phyloP scores from a whole-genome alignment of 1,284 basidiomycete species.

The Trichosporon inkin region DNA sequence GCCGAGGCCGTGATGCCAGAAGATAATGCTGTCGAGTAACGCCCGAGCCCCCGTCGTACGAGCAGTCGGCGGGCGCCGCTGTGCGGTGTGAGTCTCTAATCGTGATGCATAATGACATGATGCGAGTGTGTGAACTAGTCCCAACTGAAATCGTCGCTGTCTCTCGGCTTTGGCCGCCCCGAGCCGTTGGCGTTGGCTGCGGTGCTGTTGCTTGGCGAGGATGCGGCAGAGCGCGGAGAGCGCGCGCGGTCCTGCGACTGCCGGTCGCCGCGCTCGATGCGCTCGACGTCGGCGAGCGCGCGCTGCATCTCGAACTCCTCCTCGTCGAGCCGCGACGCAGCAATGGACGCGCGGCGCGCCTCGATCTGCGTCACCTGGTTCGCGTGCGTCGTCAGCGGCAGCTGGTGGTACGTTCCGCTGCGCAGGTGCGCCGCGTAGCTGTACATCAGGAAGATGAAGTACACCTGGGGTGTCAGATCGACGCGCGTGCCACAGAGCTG shows the following conservation, averaged over 20 bases:
- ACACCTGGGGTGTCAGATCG: constrained; percentile 59
- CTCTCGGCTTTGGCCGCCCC: not conserved
- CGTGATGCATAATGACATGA: too few species aligned
- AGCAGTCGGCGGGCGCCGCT: too few species aligned
- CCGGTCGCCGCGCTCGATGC: constrained; percentile 1
- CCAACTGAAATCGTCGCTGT: constrained; percentile 6
- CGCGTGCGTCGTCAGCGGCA: constrained; percentile 58
- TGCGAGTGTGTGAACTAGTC: not conserved
- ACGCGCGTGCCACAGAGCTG: not conserved
- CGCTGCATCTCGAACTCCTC: constrained; percentile 9
- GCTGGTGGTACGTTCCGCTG: constrained; percentile 79
- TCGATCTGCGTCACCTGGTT: constrained; percentile 6
- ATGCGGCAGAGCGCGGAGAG: not conserved
- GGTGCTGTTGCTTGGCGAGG: not conserved
- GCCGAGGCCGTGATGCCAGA: too few species aligned
- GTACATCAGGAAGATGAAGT: constrained; percentile 86
- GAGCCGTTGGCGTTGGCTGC: too few species aligned
- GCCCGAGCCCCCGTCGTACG: too few species aligned
- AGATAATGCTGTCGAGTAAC: too few species aligned
- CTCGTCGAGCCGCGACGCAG: constrained; percentile 9
- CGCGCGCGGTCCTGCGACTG: not conserved
- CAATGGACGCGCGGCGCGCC: not conserved
- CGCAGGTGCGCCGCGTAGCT: constrained; percentile 92
- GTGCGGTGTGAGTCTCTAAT: too few species aligned
- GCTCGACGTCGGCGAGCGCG: constrained; percentile 1